Base-by-base conservation (phyloP, 2,329 filamentous ascomycete species). In the Pezicula radicicola region DNA sequence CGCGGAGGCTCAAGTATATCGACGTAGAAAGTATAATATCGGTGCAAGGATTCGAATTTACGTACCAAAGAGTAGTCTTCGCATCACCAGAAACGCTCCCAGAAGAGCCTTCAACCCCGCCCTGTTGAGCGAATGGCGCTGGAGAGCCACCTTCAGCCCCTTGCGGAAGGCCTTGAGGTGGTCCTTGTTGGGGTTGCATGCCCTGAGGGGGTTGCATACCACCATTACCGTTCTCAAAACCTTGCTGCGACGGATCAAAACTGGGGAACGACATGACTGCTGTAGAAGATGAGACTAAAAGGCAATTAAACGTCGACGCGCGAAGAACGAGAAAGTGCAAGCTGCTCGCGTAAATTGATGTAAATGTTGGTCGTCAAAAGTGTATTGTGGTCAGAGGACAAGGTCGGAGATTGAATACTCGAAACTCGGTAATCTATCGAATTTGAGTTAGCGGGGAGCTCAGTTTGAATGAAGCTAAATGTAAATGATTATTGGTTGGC, bases 201-300 rank as follows among this genome's bases (percentile, higher is more conserved):
- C 57, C 58, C 60, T 61, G 72, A 58, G 75, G 66, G 60, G 80
- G 48, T 30, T 43, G 45, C 52, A 55, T 50, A 16, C 49, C 72
- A 56, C 72, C 65, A 55, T 72, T 68, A 50, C 72, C 72, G 53
- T 74, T 76, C 55, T 77, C 77, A 68, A 80, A 80, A 58, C 72
- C 71, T 61, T 80, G 79, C 68, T 83, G 82, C 68, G 81, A 84
- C 58, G 78, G 75, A 63, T 86, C 82, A 70, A 82, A 84, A 69
- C 82, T 82, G 57, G 81, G 79, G 74, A 84, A 87, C 68, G 81
- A 84, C 84, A 87, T 87, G 53, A 33, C 30, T 33, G 30, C 30
- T 13, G 30, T 33, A 10, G 30, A 33, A 33, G 30, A 33, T 33
- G 30, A 33, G 30, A 33, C 30, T 33, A 33, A 33, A 33, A 33